phyloP scores from a whole-genome alignment of 352 stramenopile species.

The Phytophthora ohioensis region DNA sequence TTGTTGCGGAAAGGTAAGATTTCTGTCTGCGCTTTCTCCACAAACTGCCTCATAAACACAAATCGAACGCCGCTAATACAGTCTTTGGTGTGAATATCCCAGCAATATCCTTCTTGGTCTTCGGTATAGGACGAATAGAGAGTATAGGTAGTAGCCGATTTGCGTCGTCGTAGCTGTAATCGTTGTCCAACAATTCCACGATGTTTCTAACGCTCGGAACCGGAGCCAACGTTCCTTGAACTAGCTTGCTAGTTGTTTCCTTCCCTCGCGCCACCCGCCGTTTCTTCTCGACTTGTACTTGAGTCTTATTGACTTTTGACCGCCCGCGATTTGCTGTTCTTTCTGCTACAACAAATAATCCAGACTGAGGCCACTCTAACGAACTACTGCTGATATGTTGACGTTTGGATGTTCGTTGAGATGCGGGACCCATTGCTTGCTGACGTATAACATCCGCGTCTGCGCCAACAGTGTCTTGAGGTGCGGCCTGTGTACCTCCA shows the following conservation, averaged over 20 bases:
- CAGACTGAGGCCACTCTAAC: neutral
- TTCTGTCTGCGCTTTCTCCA: slow-evolving; percentile 9
- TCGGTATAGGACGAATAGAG: neutral
- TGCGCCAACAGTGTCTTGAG: no score
- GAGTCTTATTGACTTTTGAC: slow-evolving; percentile 3
- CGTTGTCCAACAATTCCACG: neutral
- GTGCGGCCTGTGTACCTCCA: no score
- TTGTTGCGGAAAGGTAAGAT: slow-evolving; percentile 2
- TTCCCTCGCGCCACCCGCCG: neutral
- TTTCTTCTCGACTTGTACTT: slow-evolving; percentile 1
- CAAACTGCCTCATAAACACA: slow-evolving; percentile 6
- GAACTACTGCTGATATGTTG: slow-evolving; percentile 13
- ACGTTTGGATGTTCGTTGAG: neutral
- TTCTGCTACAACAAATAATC: slow-evolving; percentile 5
- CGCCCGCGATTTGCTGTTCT: neutral
- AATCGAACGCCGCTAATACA: slow-evolving; percentile 5
- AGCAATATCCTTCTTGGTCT: slow-evolving; percentile 14
- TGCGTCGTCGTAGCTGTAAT: slow-evolving; percentile 9
- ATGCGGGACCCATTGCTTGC: no score
- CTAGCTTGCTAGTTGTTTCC: neutral
- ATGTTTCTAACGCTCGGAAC: slow-evolving; percentile 8
- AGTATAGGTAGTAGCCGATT: neutral
- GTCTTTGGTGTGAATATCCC: neutral
- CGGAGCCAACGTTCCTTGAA: slow-evolving; percentile 7
- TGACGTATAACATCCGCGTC: no score